Evolutionary conservation across 495 filamentous ascomycete genomes (phyloP).

Genomic region (Extremus antarcticus): DNA sequence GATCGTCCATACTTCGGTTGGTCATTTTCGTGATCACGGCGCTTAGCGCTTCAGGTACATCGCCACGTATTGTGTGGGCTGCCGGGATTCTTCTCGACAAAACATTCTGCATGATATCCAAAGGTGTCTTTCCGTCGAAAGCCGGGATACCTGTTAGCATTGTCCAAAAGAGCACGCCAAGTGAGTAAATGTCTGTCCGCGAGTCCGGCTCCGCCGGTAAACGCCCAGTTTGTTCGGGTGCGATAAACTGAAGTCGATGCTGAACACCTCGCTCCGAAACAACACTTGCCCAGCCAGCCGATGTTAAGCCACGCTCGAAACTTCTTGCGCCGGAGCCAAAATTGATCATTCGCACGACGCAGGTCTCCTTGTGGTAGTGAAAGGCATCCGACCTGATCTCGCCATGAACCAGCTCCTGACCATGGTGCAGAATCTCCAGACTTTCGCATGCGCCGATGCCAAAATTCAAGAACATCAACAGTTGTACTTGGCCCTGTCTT

Average conservation of each 20-base stretch:
- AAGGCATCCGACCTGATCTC: conserved; percentile 83
- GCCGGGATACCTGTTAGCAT: conserved; percentile 67
- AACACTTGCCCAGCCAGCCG: conserved; percentile 70
- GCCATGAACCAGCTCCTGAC: conserved; percentile 70
- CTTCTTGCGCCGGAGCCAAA: conserved; percentile 74
- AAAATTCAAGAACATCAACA: conserved; percentile 72
- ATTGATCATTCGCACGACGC: conserved; percentile 64
- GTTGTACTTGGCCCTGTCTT: conserved; percentile 48
- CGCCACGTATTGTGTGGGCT: conserved; percentile 61
- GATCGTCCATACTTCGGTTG: conserved; percentile 67
- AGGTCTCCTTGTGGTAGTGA: conserved; percentile 59
- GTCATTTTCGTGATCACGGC: conserved; percentile 83
- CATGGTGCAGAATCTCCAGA: conserved; percentile 76
- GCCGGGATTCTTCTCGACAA: conserved; percentile 62
- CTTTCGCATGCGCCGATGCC: conserved; percentile 78
- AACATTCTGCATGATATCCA: conserved; percentile 82
- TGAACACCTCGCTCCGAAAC: conserved; percentile 69
- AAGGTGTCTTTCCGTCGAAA: conserved; percentile 64
- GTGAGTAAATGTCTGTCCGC: conserved; percentile 79
- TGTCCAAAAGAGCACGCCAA: conserved; percentile 78
- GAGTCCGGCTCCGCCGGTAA: conserved; percentile 82
- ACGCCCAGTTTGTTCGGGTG: conserved; percentile 82
- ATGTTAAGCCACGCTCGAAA: conserved; percentile 78
- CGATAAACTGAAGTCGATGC: conserved; percentile 77
- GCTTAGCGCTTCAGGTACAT: conserved; percentile 69